Percentiles rank a stretch among this genome's conserved stretches.
Evolutionary conservation across 75 land plant genomes (phyloP).

Genomic region (Cunninghamia lanceolata): DNA sequence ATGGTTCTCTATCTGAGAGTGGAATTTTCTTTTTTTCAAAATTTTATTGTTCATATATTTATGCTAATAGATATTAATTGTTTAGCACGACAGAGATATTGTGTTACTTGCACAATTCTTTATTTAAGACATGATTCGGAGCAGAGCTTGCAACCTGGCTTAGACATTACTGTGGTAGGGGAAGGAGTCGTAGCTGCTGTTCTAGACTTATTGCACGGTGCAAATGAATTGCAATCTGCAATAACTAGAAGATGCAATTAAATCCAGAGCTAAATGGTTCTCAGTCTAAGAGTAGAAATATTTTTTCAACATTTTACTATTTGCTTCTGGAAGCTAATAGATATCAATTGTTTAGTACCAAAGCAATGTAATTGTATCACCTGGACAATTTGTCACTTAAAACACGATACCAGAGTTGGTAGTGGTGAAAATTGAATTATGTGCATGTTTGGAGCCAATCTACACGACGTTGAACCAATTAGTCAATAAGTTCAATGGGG

Average conservation of each 20-base stretch:
- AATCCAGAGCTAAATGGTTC: background rate
- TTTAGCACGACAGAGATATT: background rate
- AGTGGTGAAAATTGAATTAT: no score
- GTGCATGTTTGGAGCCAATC: no score
- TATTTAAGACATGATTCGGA: no score
- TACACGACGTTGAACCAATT: no score
- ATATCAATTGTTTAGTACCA: no score
- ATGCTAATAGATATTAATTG: background rate
- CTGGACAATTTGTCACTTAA: no score
- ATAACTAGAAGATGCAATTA: slow-evolving; percentile 8
- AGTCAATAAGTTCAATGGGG: no score
- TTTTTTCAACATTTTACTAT: no score
- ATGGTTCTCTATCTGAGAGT: background rate
- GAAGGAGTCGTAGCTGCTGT: slow-evolving; percentile 82
- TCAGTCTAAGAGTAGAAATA: no score
- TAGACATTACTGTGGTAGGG: slow-evolving; percentile 67
- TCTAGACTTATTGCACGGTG: slow-evolving; percentile 67
- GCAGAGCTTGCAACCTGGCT: slow-evolving; percentile 29
- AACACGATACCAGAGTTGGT: no score
- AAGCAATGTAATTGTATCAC: no score
- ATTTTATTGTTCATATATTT: background rate
- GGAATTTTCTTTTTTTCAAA: background rate
- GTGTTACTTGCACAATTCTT: background rate
- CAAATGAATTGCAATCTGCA: slow-evolving; percentile 16
- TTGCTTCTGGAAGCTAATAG: no score